phyloP scores from a whole-genome alignment of 1,284 basidiomycete species.

The Malassezia equina region DNA sequence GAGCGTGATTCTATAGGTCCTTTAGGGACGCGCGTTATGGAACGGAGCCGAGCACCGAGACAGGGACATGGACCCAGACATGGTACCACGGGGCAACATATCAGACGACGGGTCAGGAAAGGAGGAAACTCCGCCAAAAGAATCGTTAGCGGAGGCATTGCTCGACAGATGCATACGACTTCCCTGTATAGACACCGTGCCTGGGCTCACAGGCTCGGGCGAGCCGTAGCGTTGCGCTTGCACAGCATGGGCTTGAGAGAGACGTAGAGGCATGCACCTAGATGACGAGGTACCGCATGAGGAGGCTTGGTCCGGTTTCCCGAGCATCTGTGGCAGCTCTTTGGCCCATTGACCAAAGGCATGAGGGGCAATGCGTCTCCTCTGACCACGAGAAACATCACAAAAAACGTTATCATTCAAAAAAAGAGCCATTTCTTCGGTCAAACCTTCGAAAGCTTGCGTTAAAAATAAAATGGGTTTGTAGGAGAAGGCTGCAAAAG shows the following conservation, averaged over 20 bases:
- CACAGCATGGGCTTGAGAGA: neutral
- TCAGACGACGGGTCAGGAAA: neutral
- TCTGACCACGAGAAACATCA: slow-evolving; percentile 52
- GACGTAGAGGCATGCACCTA: neutral
- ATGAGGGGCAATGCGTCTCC: slow-evolving; percentile 1
- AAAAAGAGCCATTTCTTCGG: slow-evolving; percentile 70
- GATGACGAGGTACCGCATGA: neutral
- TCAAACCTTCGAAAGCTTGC: slow-evolving; percentile 84
- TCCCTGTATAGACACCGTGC: too few relatives aligned
- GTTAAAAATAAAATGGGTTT: slow-evolving; percentile 77
- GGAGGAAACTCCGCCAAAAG: neutral
- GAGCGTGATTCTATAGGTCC: neutral
- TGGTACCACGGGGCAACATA: neutral
- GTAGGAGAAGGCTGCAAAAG: slow-evolving; percentile 71
- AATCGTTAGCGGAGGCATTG: neutral
- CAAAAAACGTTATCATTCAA: slow-evolving; percentile 77
- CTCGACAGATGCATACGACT: neutral
- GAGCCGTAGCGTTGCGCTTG: too few relatives aligned
- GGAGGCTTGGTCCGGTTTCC: neutral
- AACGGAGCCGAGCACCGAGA: neutral
- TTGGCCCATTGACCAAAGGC: slow-evolving; percentile 9
- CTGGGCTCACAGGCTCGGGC: too few relatives aligned
- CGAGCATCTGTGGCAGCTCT: slow-evolving; percentile 2
- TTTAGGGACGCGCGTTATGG: neutral
- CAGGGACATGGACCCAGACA: neutral